phyloP scores from a whole-genome alignment of 2,329 filamentous ascomycete genomes.

The Plenodomus lindquistii region DNA sequence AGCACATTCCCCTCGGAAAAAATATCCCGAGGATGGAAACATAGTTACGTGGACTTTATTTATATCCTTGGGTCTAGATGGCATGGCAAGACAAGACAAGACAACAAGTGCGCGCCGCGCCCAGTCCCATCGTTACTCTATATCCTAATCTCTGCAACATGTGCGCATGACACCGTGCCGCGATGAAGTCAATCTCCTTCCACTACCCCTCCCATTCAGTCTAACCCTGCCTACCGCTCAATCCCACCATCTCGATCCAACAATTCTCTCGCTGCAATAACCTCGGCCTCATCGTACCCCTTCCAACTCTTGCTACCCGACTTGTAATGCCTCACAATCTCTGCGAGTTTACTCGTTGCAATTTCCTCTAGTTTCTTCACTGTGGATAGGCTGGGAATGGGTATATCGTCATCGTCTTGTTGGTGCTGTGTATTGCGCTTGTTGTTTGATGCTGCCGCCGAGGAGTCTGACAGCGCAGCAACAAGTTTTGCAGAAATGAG shows the following conservation, averaged over 20 bases:
- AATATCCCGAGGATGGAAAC: too few species aligned
- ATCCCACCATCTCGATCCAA: conserved; percentile 57
- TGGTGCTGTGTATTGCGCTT: conserved; percentile 29
- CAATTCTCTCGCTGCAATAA: conserved; percentile 71
- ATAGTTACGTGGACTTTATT: too few species aligned
- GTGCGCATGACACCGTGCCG: too few species aligned
- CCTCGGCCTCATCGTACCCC: conserved; percentile 72
- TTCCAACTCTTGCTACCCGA: conserved; percentile 68
- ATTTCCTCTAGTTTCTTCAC: conserved; percentile 71
- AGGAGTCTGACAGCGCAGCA: conserved; percentile 36
- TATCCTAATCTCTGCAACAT: too few species aligned
- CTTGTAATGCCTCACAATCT: conserved; percentile 70
- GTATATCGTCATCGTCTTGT: conserved; percentile 44
- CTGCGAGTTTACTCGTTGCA: conserved; percentile 73
- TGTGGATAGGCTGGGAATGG: conserved; percentile 60
- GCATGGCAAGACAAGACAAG: too few species aligned
- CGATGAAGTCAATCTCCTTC: too few species aligned
- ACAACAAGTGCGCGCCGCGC: too few species aligned
- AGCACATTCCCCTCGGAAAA: too few species aligned
- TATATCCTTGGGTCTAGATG: too few species aligned
- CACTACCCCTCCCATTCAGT: too few species aligned
- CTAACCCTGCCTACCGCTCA: too few species aligned
- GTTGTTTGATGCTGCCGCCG: conserved; percentile 8
- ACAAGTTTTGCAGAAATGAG: conserved; percentile 59
- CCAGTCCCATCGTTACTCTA: too few species aligned